Base-by-base conservation (phyloP, 805 yeast species). In the Myxozyma melibiosi region DNA sequence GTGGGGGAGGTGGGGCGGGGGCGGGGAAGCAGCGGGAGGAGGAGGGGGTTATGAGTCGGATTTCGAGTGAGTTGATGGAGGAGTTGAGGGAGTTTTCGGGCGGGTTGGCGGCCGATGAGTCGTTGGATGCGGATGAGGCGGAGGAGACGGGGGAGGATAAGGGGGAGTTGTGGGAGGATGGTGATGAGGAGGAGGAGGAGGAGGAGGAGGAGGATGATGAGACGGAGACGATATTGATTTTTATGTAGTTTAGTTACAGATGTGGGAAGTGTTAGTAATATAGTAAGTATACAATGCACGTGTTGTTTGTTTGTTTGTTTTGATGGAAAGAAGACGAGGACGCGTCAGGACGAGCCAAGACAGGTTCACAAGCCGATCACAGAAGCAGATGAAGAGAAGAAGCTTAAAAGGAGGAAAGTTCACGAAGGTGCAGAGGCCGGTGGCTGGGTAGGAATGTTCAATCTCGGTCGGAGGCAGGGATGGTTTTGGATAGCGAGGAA, bases 41-140 rank as follows among this genome's bases (percentile, higher is more conserved):
- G 31, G 30, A 43, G 22, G 39, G 25, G 11, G 30, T 55, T 16
- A 39, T 41, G 38, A 28, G 31, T 14, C 37, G 44, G 38, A 33
- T 55, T 18, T 60, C 62, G 13, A 30, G 40, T 37, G 46, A 58
- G 24, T 41, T 54, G 39, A 43, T 24, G 33, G 58, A 57, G 14
- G 58, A 57, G n/a, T 28, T 57, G 41, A 43, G 58, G 27, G 58
- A 53, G 31, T 57, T 57, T 41, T 57, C 61, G 4, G 61, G 61
- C 11, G 58, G 61, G 13, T 24, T 58, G 13, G 7, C 27, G 27
- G 30, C 40, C 8, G 52, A 40, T 3, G 53, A 40, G 13, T 41
- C 33, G 24, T 8, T 9, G 6, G 47, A 41, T 43, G 31, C 9
- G 16, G 43, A 14, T 16, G 28, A 18, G 16, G 49, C 33, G 5